Base-by-base conservation (phyloP, 805 yeast species). In the Teunomyces stri region DNA sequence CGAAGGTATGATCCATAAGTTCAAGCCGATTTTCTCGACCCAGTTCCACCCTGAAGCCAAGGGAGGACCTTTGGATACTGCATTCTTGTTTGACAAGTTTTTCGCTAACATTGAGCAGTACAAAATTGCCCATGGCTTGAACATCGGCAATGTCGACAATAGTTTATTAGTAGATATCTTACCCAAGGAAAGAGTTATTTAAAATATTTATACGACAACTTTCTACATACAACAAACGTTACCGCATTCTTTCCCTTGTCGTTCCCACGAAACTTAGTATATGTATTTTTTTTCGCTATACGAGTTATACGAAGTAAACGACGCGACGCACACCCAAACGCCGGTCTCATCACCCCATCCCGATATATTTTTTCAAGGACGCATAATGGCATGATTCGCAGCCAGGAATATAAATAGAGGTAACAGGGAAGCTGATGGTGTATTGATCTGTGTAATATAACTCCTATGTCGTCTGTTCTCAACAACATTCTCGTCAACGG, bases 31-130 rank as follows among this genome's bases (percentile, higher is more conserved):
- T 47, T 94, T 92, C 73, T 89, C 97, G 33, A 89, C 97, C 2
- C 99, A 94, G 70, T 94, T 94, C 80, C 99, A 94, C 68, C 99
- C 99, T 42, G 99, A 94, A 71, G 98, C 99, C 48, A 92, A 90
- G 74, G 98, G 99, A 59, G 99, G 99, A 58, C 99, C 99, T 49
- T 78, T 87, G 60, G 99, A 94, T 69, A 87, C 97, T 11, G 80
- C 89, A 2, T 89, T 82, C 71, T 75, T 94, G 68, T 94, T 94
- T 59, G 98, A 94, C 75, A 89, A 84, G 68, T 94, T 88, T 71
- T 83, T 94, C 59, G 79, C 74, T 33, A 76, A 85, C 60, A 84
- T 94, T 53, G 76, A 72, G 41, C 70, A 69, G 41, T 89, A 80
- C 76, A 71, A 62, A 50, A 27, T 48, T 10, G 52, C 46, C 36